Conservation (phyloP, 2,329 filamentous ascomycete species). For the Aspergillus sp. region DNA sequence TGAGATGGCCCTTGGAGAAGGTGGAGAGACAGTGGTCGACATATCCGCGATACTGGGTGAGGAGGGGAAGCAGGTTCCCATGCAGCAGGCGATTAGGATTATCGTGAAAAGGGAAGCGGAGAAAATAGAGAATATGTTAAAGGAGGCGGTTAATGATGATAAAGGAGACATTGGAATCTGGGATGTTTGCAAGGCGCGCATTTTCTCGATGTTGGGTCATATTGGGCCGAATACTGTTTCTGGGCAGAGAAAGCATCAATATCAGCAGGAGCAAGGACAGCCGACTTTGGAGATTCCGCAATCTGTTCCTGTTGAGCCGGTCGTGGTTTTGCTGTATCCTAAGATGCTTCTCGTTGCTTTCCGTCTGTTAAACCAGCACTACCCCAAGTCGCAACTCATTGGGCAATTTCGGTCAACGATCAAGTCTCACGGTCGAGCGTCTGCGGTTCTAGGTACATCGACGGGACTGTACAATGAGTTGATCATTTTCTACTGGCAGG, state of each 20-base stretch:
- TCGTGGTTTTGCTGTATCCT: slow-evolving; percentile 36
- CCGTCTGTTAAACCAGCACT: slow-evolving; percentile 33
- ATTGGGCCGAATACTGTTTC: slow-evolving; percentile 9
- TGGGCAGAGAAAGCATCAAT: slow-evolving; percentile 1
- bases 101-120: slow-evolving; percentile 23
- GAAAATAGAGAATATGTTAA: slow-evolving; percentile 26
- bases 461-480: slow-evolving; percentile 39
- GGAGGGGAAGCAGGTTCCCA: slow-evolving; percentile 9
- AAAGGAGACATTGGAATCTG: slow-evolving; percentile 31
- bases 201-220: slow-evolving; percentile 33
- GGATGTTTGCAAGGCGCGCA: slow-evolving; percentile 32
- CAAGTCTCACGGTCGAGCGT: slow-evolving; percentile 34
- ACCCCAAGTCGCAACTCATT: slow-evolving; percentile 35
- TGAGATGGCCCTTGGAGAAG: neutral
- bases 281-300: slow-evolving; percentile 23
- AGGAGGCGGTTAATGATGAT: slow-evolving; percentile 19
- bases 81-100: slow-evolving; percentile 17
- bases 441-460: slow-evolving; percentile 38
- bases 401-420: slow-evolving; percentile 36
- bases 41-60: slow-evolving; percentile 4
- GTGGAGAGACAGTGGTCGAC: neutral
- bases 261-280: slow-evolving; percentile 2
- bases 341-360: slow-evolving; percentile 36
- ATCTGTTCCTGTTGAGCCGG: slow-evolving; percentile 22
- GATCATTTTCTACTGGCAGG: slow-evolving; percentile 37